phyloP scores from a whole-genome alignment of 805 yeast species.

The Blastobotrys parvus region DNA sequence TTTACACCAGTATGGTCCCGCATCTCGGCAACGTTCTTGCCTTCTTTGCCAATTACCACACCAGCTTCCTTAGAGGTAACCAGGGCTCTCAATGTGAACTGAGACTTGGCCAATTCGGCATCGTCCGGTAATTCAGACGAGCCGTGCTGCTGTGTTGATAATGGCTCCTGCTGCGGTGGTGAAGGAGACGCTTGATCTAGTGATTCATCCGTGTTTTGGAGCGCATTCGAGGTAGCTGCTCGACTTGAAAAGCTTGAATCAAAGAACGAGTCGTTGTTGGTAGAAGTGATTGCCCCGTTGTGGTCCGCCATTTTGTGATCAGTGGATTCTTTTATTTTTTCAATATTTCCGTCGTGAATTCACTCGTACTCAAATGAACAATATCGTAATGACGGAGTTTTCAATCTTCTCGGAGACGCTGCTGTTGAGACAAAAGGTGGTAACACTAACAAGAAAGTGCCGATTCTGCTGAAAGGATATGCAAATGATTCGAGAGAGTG shows the following conservation, averaged over 20 bases:
- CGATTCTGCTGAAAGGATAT: too few relatives aligned
- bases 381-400: too few relatives aligned
- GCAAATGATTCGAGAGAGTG: too few relatives aligned
- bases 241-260: slow-evolving; percentile 6
- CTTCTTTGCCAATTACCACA: slow-evolving; percentile 79
- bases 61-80: slow-evolving; percentile 86
- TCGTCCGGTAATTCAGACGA: slow-evolving; percentile 1
- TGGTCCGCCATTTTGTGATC: too few relatives aligned
- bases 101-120: slow-evolving; percentile 2
- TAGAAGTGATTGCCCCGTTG: too few relatives aligned
- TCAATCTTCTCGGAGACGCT: too few relatives aligned
- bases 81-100: slow-evolving; percentile 39
- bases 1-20: slow-evolving; percentile 69
- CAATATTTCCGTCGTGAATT: too few relatives aligned
- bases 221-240: not conserved
- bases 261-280: slow-evolving; percentile 6
- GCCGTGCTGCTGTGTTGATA: too few relatives aligned
- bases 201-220: not conserved
- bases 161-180: not conserved
- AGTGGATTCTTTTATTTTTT: too few relatives aligned
- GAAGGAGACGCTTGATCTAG: not conserved
- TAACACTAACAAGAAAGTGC: too few relatives aligned
- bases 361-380: too few relatives aligned
- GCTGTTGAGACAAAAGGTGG: too few relatives aligned
- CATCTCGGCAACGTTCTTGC: slow-evolving; percentile 65